Conservation (phyloP, 768 basidiomycete species). For the button mushroom (Agaricus bisporus) region DNA sequence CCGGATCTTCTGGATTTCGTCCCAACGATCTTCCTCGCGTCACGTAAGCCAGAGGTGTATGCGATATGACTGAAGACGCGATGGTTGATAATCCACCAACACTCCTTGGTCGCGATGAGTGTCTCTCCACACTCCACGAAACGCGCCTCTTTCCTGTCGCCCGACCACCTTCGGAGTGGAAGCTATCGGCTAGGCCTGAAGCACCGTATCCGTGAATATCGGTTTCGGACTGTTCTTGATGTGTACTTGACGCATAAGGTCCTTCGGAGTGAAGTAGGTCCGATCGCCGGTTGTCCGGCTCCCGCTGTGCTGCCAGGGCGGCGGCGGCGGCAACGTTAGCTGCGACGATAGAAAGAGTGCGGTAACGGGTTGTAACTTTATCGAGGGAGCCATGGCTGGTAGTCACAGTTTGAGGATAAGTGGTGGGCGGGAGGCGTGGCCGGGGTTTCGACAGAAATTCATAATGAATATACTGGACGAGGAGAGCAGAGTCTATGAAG, state of each 20-base stretch:
- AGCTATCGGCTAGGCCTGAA: slow-evolving; percentile 62
- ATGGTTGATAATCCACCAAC: slow-evolving; percentile 33
- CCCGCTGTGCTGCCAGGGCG: slow-evolving; percentile 56
- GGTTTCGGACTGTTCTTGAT: slow-evolving; percentile 16
- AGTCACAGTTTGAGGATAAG: slow-evolving; percentile 11
- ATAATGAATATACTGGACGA: slow-evolving; percentile 83
- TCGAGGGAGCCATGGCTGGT: slow-evolving; percentile 39
- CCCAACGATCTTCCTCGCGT: slow-evolving; percentile 38
- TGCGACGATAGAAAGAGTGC: slow-evolving; percentile 61
- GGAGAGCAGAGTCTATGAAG: slow-evolving; percentile 67
- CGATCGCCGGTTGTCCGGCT: slow-evolving; percentile 12
- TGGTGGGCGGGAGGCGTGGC: slow-evolving; percentile 31
- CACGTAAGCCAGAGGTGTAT: not conserved
- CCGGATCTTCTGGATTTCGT: slow-evolving; percentile 24
- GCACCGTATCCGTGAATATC: slow-evolving; percentile 49
- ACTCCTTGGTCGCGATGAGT: slow-evolving; percentile 36
- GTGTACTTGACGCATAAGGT: slow-evolving; percentile 9
- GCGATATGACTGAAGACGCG: slow-evolving; percentile 21
- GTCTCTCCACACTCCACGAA: slow-evolving; percentile 63
- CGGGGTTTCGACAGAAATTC: slow-evolving; percentile 28
- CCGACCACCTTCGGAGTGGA: slow-evolving; percentile 65
- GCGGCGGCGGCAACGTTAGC: slow-evolving; percentile 71
- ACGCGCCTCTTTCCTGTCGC: slow-evolving; percentile 43
- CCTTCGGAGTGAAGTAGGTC: slow-evolving; percentile 4
- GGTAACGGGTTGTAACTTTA: slow-evolving; percentile 54